Base-by-base conservation (phyloP, 2,329 filamentous ascomycete species). In the Aureobasidium sp. region DNA sequence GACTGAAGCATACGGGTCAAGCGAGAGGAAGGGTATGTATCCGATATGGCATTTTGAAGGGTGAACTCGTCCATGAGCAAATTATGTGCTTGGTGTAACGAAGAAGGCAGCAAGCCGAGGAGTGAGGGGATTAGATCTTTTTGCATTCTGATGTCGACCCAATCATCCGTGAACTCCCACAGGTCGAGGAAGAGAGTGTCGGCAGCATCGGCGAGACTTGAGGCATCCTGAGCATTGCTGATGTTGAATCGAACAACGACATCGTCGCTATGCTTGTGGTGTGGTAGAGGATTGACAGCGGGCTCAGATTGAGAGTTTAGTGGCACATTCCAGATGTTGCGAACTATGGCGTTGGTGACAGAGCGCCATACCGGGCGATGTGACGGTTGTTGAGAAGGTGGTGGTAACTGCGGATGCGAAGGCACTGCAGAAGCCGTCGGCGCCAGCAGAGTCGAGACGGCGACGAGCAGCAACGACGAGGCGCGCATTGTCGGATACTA, bases 201-300 rank as follows among this genome's bases (percentile, higher is more conserved):
- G 0, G 87, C 82, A 3, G 90, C 91, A 62, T 88, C 83, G n/a
- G 86, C 82, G 62, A 96, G 78, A 1, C 87, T 87, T 37, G 77
- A 75, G 63, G 89, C 87, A 70, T 96, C 89, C 23, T 85, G 81
- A 3, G 80, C 74, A 29, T 83, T 86, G 64, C 82, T 86, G 61
- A 97, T 78, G 70, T 88, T 90, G 80, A 97, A 97, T 42, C 94
- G 87, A 65, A 97, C 78, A 17, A 99, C 91, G n/a, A 96, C 81
- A 74, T 97, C 87, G 65, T 88, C 84, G 65, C 85, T 84, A 39
- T 61, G 39, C 37, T 53, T 39, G 32, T 66, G 67, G 39, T 68
- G 67, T 23, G 69, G 60, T 6, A 67, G 67, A 51, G 67, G 3
- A 44, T 46, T 46, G 53, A 34, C 20, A 61, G 17, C 39, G 10